Percentiles rank a stretch among this genome's conserved stretches.
Conservation (phyloP, 176 grass and related monocot genomes). For the Lolium rigidum region DNA sequence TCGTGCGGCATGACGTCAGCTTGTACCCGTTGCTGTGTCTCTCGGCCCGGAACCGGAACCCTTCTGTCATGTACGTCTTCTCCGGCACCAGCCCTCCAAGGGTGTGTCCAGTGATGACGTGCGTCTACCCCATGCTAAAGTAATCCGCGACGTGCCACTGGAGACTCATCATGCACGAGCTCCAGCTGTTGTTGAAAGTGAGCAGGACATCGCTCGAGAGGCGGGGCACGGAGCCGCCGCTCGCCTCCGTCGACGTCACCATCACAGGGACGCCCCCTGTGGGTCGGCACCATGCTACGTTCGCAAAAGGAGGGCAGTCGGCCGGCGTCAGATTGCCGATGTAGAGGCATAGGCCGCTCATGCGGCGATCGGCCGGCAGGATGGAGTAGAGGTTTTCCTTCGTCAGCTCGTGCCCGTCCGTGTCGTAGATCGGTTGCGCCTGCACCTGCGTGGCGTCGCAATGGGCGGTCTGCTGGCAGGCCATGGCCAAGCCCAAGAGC, state of each 20-base stretch:
- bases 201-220: background rate
- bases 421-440: background rate
- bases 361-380: background rate
- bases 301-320: background rate
- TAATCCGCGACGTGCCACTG: background rate
- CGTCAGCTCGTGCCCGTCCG: background rate
- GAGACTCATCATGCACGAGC: background rate
- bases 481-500: background rate
- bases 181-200: background rate
- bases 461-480: background rate
- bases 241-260: background rate
- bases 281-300: background rate
- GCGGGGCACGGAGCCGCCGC: background rate
- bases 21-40: background rate
- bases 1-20: background rate
- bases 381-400: background rate
- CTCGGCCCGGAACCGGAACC: background rate
- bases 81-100: background rate
- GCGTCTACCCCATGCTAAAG: background rate
- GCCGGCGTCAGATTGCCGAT: background rate
- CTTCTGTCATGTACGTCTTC: fast-evolving
- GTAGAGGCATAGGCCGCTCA: background rate
- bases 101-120: background rate
- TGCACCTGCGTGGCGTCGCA: background rate
- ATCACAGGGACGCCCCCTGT: background rate